A percentile compares a stretch with the other conserved stretches of the same genome.
phyloP scores from a whole-genome alignment of 192 early-diverging fungal genomes.

The Lobosporangium transversale region DNA sequence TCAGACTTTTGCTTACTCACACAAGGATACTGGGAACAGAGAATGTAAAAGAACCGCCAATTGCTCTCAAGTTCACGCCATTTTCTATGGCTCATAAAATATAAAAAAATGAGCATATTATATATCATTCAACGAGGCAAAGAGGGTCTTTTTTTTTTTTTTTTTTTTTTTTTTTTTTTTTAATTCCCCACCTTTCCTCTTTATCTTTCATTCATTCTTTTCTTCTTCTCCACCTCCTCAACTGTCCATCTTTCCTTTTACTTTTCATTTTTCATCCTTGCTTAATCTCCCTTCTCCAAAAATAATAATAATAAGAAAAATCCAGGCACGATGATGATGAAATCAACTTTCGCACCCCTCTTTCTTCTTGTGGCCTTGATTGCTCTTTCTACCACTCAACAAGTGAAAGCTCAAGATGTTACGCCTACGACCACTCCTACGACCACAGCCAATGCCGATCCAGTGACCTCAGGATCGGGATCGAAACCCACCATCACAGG shows the following conservation, averaged over 20 bases:
- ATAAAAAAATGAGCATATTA: no score
- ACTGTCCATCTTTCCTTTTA: neutral
- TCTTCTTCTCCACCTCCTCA: neutral
- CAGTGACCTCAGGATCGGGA: neutral
- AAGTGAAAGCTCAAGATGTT: neutral
- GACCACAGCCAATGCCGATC: neutral
- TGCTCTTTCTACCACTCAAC: neutral
- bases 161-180: neutral
- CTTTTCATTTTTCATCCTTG: neutral
- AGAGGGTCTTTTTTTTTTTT: neutral
- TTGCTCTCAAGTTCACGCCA: conserved; percentile 12
- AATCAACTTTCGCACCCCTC: conserved; percentile 16
- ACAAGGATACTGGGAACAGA: no score
- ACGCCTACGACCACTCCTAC: neutral
- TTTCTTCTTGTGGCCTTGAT: conserved; percentile 23
- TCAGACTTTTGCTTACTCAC: neutral
- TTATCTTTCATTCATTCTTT: neutral
- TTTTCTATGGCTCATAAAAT: no score
- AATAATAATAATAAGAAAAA: neutral
- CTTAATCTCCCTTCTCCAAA: neutral
- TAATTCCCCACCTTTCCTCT: neutral
- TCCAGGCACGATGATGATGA: conserved; percentile 19
- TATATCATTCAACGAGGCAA: neutral
- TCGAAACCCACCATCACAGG: neutral
- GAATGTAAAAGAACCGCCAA: no score